phyloP scores from a whole-genome alignment of 306 rosid species.

The Sicyos edulis region DNA sequence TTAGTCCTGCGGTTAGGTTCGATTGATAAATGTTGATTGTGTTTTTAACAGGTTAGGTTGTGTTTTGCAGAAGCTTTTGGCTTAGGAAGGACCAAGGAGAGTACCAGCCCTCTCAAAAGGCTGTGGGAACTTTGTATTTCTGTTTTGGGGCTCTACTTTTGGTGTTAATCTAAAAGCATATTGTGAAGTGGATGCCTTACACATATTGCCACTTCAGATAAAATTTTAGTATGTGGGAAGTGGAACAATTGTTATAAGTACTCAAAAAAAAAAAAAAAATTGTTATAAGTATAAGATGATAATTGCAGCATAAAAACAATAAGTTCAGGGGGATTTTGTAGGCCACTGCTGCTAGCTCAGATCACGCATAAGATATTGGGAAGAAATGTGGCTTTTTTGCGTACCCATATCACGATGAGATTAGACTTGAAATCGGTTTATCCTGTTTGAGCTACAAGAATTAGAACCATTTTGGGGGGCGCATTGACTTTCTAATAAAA shows the following conservation, averaged over 20 bases:
- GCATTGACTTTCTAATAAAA: neutral
- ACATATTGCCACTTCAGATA: slow-evolving; percentile 21
- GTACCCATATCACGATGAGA: neutral
- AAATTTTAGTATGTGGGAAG: neutral
- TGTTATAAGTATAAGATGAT: neutral
- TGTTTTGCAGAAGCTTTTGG: too few relatives aligned
- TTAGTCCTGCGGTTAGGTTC: too few relatives aligned
- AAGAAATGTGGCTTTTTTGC: neutral
- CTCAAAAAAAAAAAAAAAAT: too few relatives aligned
- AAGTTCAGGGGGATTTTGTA: neutral
- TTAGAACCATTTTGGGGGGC: neutral
- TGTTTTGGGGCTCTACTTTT: too few relatives aligned
- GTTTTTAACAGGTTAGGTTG: too few relatives aligned
- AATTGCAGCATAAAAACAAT: neutral
- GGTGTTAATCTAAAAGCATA: too few relatives aligned
- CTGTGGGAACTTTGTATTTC: too few relatives aligned
- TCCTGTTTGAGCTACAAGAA: neutral
- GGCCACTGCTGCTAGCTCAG: neutral
- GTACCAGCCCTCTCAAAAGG: too few relatives aligned
- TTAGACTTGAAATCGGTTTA: neutral
- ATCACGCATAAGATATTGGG: neutral
- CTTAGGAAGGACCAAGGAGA: too few relatives aligned
- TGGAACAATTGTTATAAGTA: neutral
- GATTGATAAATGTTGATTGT: too few relatives aligned
- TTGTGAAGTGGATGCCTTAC: too few relatives aligned